phyloP scores from a whole-genome alignment of 805 yeast species.

The Saccharomycopsis sp. region DNA sequence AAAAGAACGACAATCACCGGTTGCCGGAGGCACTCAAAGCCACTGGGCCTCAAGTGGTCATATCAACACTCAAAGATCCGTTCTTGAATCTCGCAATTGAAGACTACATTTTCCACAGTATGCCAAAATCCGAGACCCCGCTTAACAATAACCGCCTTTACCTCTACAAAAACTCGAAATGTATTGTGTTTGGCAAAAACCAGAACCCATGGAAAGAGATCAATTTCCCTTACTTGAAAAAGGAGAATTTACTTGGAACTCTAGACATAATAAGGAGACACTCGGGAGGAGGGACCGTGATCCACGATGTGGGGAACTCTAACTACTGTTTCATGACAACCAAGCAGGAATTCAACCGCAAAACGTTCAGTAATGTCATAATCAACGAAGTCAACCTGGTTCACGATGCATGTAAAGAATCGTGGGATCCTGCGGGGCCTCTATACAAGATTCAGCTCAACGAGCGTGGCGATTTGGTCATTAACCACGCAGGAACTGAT shows the following conservation, averaged over 20 bases:
- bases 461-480: conserved; percentile 58
- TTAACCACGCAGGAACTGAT: conserved; percentile 39
- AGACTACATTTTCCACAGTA: conserved; percentile 59
- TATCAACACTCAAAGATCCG: conserved; percentile 60
- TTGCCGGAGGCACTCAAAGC: background rate
- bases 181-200: conserved; percentile 93
- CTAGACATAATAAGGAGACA: conserved; percentile 70
- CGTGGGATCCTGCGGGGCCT: conserved; percentile 12
- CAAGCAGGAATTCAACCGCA: conserved; percentile 56
- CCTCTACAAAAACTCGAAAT: conserved; percentile 70
- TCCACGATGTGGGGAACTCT: conserved; percentile 84
- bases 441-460: conserved; percentile 38
- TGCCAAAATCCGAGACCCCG: conserved; percentile 38
- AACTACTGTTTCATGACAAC: conserved; percentile 79
- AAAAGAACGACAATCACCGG: background rate
- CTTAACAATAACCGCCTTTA: conserved; percentile 42
- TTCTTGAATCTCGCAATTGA: conserved; percentile 75
- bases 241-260: background rate
- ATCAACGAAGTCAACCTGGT: conserved; percentile 32
- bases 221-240: conserved; percentile 39
- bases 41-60: conserved; percentile 31
- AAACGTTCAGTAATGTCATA: conserved; percentile 45
- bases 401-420: conserved; percentile 6
- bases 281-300: conserved; percentile 97
- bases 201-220: conserved; percentile 93